Evolutionary conservation across 129 eudicot genomes (phyloP), one percentile per base, ranked within the genome.

Genomic region (Apium graveolens): DNA sequence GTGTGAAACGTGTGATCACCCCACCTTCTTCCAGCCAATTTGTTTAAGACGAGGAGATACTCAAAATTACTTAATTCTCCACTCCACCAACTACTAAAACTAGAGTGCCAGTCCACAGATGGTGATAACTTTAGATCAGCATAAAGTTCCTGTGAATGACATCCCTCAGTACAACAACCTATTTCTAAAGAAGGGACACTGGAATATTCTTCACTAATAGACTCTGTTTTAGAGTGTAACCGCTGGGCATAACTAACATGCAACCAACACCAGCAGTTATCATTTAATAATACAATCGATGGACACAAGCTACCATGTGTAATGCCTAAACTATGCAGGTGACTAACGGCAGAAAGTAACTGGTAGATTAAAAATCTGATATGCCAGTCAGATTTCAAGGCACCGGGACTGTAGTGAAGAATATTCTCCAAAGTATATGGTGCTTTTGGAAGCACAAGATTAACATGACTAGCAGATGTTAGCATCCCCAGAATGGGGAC

Each of bases 21-120:
- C 97, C 97, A 95, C 80, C 97, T 91, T 81, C 98, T 91, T 80
- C 98, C 98, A 29, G 98, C 96, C 78, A 91, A 51, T 69, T 85
- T 86, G 83, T 95, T 95, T 70, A 95, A 85, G 74, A 88, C 72
- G 16, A 95, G 90, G 60, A 95, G 90, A 86, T 95, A 95, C 51
- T 92, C 98, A 81, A 95, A 95, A 80, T 95, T 95, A 81, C 92
- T 90, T 82, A 95, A 44, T 65, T 91, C 96, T 76, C 98, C 96
- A 68, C 84, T 91, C 96, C 93, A 95, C 98, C 98, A 95, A 34
- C 84, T 84, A 74, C 83, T 73, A 83, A 95, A 95, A 77, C 80
- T 83, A 53, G 86, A 85, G 74, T 86, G 86, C 97, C 97, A 95
- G 80, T 89, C 91, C 12, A 73, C 75, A 74, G 81, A 66, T 70